A percentile compares a stretch with the other conserved stretches of the same genome.
These are phyloP conservation scores for Scytalidium sp. DNA, from an alignment of 2,329 filamentous ascomycete species.

Conservation along the genomic window DNA sequence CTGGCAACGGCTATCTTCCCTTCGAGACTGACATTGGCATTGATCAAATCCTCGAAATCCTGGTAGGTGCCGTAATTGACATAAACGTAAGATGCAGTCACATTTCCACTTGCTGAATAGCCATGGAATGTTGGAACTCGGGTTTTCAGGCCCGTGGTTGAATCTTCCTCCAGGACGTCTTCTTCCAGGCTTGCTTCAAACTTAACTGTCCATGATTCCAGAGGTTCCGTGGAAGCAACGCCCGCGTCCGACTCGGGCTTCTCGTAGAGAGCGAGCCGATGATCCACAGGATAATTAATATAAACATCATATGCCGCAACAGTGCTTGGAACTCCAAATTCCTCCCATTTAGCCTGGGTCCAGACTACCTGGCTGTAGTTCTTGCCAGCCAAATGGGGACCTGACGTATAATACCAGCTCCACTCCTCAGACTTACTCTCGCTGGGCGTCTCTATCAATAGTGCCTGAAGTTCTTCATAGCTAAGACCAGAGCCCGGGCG, in stretches of 20 bases:
- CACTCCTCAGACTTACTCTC: slow-evolving; percentile 61
- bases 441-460: slow-evolving; percentile 57
- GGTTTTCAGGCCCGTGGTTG: slow-evolving; percentile 68
- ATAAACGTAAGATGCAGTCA: slow-evolving; percentile 82
- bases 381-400: slow-evolving; percentile 72
- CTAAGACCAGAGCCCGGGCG: slow-evolving; percentile 25
- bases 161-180: slow-evolving; percentile 79
- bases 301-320: slow-evolving; percentile 74
- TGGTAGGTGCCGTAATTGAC: slow-evolving; percentile 87
- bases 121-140: slow-evolving; percentile 90
- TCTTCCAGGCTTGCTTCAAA: slow-evolving; percentile 82
- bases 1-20: slow-evolving; percentile 86
- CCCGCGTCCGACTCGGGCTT: slow-evolving; percentile 41
- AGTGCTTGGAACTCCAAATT: slow-evolving; percentile 63
- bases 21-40: slow-evolving; percentile 69
- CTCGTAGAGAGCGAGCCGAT: slow-evolving; percentile 64
- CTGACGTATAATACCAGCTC: slow-evolving; percentile 75
- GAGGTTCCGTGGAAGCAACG: slow-evolving; percentile 47
- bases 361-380: slow-evolving; percentile 70
- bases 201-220: slow-evolving; percentile 58
- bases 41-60: slow-evolving; percentile 79
- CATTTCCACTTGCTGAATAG: slow-evolving; percentile 89
- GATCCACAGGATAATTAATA: slow-evolving; percentile 72
- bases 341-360: slow-evolving; percentile 71
- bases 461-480: slow-evolving; percentile 50